Percentiles rank a stretch among this genome's conserved stretches.
These are phyloP conservation scores for Beta lomatogona DNA, from an alignment of 179 eudicot species.

Conservation along the genomic window DNA sequence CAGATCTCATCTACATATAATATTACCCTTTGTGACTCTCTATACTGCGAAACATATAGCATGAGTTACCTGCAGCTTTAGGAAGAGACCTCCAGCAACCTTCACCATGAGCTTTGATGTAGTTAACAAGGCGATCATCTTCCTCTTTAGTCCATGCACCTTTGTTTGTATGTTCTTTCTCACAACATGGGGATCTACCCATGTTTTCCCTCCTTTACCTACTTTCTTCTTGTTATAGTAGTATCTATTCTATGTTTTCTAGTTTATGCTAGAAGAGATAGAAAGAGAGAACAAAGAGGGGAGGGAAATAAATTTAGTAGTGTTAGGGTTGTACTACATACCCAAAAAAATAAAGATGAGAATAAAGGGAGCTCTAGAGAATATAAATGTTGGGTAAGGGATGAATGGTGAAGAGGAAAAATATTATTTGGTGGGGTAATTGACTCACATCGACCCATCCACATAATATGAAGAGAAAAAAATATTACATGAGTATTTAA, in stretches of 20 bases:
- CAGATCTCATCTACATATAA: no score
- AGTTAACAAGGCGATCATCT: constrained; percentile 48
- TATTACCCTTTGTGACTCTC: no score
- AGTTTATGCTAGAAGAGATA: constrained; percentile 8
- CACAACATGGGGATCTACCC: constrained; percentile 71
- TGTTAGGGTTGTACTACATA: constrained; percentile 6
- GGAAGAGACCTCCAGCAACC: constrained; percentile 70
- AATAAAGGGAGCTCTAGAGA: constrained; percentile 26
- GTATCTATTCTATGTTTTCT: neutral
- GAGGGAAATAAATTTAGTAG: constrained; percentile 1
- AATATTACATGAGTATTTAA: neutral
- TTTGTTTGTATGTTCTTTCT: constrained; percentile 65
- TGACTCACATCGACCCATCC: constrained; percentile 31
- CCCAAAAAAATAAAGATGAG: constrained; percentile 25
- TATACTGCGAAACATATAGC: neutral
- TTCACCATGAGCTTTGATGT: constrained; percentile 61
- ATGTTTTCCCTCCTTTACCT: constrained; percentile 16
- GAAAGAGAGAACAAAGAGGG: neutral
- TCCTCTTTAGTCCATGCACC: constrained; percentile 67
- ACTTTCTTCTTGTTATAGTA: neutral
- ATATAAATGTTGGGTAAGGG: constrained; percentile 34
- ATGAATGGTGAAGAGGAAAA: neutral
- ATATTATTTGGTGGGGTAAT: constrained; percentile 23
- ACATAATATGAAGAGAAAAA: neutral
- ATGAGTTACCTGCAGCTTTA: constrained; percentile 49